phyloP scores from a whole-genome alignment of 1,284 basidiomycete species.

The Ganoderma resinaceum region DNA sequence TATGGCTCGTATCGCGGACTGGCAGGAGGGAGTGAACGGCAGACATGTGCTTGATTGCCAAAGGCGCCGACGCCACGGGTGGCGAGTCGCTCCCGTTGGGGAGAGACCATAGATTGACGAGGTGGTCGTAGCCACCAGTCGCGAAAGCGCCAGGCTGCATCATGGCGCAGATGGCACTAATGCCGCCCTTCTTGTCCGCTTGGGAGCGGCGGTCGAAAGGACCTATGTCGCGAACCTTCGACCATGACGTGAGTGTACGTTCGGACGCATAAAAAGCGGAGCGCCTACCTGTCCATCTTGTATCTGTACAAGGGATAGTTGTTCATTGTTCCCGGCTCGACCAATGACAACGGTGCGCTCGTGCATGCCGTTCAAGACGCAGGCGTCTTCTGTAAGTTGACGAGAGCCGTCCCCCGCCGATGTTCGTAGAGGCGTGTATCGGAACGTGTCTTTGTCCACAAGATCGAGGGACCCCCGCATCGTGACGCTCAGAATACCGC shows the following conservation, averaged over 20 bases:
- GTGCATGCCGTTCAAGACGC: constrained; percentile 42
- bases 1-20: constrained; percentile 52
- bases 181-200: constrained; percentile 44
- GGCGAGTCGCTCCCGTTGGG: constrained; percentile 40
- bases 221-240: constrained; percentile 24
- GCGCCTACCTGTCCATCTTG: constrained; percentile 10
- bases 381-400: constrained; percentile 51
- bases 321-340: constrained; percentile 46
- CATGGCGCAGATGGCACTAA: constrained; percentile 50
- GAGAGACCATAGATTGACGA: constrained; percentile 54
- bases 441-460: constrained; percentile 27
- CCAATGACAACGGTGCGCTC: constrained; percentile 44
- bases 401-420: constrained; percentile 7
- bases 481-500: constrained; percentile 39
- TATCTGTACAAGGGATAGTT: constrained; percentile 40
- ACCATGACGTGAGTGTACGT: not conserved
- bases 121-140: constrained; percentile 58
- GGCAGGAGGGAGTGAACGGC: constrained; percentile 52
- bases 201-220: constrained; percentile 41
- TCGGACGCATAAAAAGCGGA: not conserved
- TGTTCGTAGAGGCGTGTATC: constrained; percentile 14
- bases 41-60: constrained; percentile 53
- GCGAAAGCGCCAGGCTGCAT: constrained; percentile 50
- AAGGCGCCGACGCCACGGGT: constrained; percentile 31
- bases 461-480: constrained; percentile 47